phyloP scores from a whole-genome alignment of 1,284 basidiomycete genomes.

The Papiliotrema nemorosa region DNA sequence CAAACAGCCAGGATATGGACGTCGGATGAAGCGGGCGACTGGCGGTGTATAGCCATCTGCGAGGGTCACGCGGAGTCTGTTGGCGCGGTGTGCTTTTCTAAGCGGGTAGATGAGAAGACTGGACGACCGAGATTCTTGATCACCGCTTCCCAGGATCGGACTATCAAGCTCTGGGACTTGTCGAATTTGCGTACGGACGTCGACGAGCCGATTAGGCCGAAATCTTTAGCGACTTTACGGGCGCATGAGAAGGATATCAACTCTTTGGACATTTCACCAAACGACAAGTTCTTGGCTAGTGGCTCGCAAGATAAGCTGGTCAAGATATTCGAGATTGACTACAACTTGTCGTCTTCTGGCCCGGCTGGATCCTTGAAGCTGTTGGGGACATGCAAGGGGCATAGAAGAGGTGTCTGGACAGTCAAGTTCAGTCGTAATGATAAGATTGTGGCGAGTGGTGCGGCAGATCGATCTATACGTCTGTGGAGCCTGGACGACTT shows the following conservation, averaged over 20 bases:
- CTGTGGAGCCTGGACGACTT: conserved; percentile 92
- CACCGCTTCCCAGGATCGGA: conserved; percentile 93
- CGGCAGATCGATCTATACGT: conserved; percentile 90
- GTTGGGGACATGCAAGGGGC: conserved; percentile 88
- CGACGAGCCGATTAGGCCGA: conserved; percentile 56
- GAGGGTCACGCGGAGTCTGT: conserved; percentile 94
- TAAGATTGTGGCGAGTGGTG: conserved; percentile 82
- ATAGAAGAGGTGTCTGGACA: conserved; percentile 94
- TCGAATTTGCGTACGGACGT: conserved; percentile 51
- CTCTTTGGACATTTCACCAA: conserved; percentile 86
- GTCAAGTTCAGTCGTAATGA: conserved; percentile 83
- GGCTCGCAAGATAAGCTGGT: conserved; percentile 95
- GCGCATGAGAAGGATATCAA: conserved; percentile 99
- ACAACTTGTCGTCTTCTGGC: conserved; percentile 42
- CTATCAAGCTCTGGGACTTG: conserved; percentile 98
- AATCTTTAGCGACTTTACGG: conserved; percentile 80
- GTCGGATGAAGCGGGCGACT: conserved; percentile 55
- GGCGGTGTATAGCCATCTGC: conserved; percentile 79
- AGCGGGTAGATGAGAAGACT: conserved; percentile 41
- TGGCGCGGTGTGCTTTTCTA: conserved; percentile 80
- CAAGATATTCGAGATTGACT: conserved; percentile 80
- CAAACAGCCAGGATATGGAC: conserved; percentile 83
- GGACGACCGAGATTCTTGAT: conserved; percentile 64
- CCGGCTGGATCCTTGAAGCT: conserved; percentile 65
- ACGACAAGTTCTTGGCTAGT: conserved; percentile 82